Evolutionary conservation across 202 grass and related monocot genomes (phyloP), one percentile per base, ranked within the genome.

Genomic region (Schoenoplectus triqueter): DNA sequence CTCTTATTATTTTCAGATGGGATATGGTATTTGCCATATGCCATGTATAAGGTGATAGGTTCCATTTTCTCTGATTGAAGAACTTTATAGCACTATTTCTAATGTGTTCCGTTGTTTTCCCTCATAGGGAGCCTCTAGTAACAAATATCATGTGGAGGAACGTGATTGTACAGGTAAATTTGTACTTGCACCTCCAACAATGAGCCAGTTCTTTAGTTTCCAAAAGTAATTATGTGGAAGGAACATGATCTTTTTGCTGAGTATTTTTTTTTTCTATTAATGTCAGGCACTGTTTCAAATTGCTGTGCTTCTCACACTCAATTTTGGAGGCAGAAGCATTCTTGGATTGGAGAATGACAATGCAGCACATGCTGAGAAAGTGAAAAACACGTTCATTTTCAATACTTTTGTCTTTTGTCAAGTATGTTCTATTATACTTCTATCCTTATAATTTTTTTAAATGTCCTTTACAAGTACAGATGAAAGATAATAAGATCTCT

Each of bases 111-210:
- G 31, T 73, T 60, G 2, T 60, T 19, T 81, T 86, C 47, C 79
- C 84, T 88, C 70, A 31, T 83, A 99, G 96, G 87, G 96, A 99
- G 66, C 89, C 96, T 44, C 86, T 98, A 79, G 54, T 98, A 85
- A 94, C 96, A 87, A 98, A 98, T 92, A 88, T 95, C 78, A 99
- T 99, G 96, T 99, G 93, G 96, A 95, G 93, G 82, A 99, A 99
- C 80, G 84, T 95, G 75, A 84, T 94, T 73, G 88, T 99, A 45
- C 94, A 95, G 96, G 96, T 94, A 88, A 31, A 78, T 60, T 75
- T 76, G 72, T 80, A 51, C 59, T 18, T 75, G 45, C 56, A 18
- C 17, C 7, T 78, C 11, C 51, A 52, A 66, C 81, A 0, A 46
- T 69, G 14, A 66, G 11, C 7, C 41, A 63, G 56, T 51, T 61